phyloP scores from a whole-genome alignment of 2,329 filamentous ascomycete species.

The Ascochyta fabae region DNA sequence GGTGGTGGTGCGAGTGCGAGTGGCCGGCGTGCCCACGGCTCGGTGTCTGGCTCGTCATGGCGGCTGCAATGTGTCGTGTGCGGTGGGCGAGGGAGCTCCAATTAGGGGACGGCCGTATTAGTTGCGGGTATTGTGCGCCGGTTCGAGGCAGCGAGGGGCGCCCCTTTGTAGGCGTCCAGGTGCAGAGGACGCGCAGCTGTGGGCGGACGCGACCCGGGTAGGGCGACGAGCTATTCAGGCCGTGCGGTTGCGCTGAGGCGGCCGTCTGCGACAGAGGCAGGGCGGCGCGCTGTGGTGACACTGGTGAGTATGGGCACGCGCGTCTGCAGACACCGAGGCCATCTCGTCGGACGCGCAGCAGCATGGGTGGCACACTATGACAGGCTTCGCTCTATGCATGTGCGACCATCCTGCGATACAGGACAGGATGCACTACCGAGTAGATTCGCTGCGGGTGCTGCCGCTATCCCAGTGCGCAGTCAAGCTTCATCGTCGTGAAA shows the following conservation, averaged over 20 bases:
- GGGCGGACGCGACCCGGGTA: constrained; percentile 12
- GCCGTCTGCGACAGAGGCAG: constrained; percentile 22
- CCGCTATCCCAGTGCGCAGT: no score
- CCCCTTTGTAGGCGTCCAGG: constrained; percentile 35
- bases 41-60: constrained; percentile 38
- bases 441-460: no score
- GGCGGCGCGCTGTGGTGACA: constrained; percentile 30
- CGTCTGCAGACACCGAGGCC: constrained; percentile 43
- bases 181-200: constrained; percentile 43
- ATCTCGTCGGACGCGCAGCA: constrained; percentile 41
- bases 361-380: constrained; percentile 30
- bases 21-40: constrained; percentile 52
- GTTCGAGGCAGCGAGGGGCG: not conserved
- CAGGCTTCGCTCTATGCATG: constrained; percentile 18
- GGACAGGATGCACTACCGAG: no score
- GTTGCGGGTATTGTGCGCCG: constrained; percentile 16
- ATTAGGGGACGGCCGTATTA: constrained; percentile 29
- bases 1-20: constrained; percentile 68
- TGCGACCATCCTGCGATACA: constrained; percentile 9
- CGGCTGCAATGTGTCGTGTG: constrained; percentile 37
- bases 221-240: constrained; percentile 18
- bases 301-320: constrained; percentile 22
- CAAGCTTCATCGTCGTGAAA: constrained; percentile 5
- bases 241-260: constrained; percentile 28
- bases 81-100: constrained; percentile 43